Evolutionary conservation across 108 stramenopile genomes (phyloP).

Genomic region (Fistulifera pelliculosa): DNA sequence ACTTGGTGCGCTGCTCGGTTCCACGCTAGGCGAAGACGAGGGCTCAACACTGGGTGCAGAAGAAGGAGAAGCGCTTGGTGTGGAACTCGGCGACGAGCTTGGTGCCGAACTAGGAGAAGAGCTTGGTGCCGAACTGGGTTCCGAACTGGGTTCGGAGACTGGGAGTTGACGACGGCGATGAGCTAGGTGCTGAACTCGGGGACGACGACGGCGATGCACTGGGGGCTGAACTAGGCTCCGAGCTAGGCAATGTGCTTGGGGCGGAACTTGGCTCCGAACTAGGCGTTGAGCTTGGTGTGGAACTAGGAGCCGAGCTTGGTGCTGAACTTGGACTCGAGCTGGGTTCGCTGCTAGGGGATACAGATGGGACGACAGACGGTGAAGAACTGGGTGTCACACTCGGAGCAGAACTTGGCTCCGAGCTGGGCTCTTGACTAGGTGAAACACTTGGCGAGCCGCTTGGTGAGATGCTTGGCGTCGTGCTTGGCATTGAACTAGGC

Average conservation of each 20-base stretch:
- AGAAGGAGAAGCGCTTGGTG: not conserved
- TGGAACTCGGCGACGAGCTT: not conserved
- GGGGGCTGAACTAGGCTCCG: not conserved
- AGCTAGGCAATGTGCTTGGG: not conserved
- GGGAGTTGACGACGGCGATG: not conserved
- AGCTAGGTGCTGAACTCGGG: conserved; percentile 2
- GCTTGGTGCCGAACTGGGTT: not conserved
- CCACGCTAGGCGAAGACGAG: no score
- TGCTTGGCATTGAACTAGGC: not conserved
- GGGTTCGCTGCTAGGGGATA: no score
- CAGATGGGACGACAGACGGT: no score
- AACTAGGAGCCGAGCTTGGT: conserved; percentile 7
- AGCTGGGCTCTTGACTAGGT: not conserved
- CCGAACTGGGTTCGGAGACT: not conserved
- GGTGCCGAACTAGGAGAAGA: not conserved
- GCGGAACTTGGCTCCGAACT: not conserved
- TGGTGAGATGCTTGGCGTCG: not conserved
- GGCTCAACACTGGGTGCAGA: not conserved
- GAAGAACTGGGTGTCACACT: not conserved
- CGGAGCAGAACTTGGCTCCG: not conserved
- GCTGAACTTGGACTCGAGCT: not conserved
- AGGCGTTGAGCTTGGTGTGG: not conserved
- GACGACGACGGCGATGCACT: conserved; percentile 2
- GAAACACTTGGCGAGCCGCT: not conserved
- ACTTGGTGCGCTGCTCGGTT: not conserved